These are phyloP conservation scores for Pleurostoma richardsiae DNA, from an alignment of 2,329 filamentous ascomycete species.

Conservation along the genomic window DNA sequence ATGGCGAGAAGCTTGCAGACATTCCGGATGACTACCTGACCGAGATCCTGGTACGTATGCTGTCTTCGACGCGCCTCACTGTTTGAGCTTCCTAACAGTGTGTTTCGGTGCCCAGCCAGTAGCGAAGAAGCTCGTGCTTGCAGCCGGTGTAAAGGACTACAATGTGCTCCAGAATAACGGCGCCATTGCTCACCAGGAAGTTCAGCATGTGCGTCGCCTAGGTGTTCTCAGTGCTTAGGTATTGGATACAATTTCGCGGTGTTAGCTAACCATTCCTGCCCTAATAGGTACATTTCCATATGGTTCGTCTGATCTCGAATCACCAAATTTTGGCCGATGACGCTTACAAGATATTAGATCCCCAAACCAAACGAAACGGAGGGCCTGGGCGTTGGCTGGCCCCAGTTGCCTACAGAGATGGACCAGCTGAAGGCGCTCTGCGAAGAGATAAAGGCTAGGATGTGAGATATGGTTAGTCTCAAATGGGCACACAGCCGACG, in stretches of 20 bases:
- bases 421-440: constrained; percentile 72
- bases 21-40: constrained; percentile 83
- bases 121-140: constrained; percentile 79
- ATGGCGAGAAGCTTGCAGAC: constrained; percentile 86
- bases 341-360: constrained; percentile 50
- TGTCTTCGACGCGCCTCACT: not conserved
- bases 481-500: too few species aligned
- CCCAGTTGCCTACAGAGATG: constrained; percentile 70
- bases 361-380: constrained; percentile 85
- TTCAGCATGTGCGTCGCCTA: constrained; percentile 70
- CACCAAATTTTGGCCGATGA: too few species aligned
- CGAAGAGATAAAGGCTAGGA: constrained; percentile 85
- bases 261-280: constrained; percentile 3
- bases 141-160: constrained; percentile 73
- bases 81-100: not conserved
- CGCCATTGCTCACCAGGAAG: constrained; percentile 81
- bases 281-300: constrained; percentile 80
- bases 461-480: constrained; percentile 40
- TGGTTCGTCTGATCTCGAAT: constrained; percentile 46
- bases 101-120: constrained; percentile 50
- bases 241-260: not conserved
- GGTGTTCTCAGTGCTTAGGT: not conserved
- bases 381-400: constrained; percentile 78
- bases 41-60: constrained; percentile 68
- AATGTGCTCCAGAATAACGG: constrained; percentile 98